These are phyloP conservation scores for Coniochaeta prunicola DNA, from an alignment of 2,329 filamentous ascomycete species.

Conservation along the genomic window DNA sequence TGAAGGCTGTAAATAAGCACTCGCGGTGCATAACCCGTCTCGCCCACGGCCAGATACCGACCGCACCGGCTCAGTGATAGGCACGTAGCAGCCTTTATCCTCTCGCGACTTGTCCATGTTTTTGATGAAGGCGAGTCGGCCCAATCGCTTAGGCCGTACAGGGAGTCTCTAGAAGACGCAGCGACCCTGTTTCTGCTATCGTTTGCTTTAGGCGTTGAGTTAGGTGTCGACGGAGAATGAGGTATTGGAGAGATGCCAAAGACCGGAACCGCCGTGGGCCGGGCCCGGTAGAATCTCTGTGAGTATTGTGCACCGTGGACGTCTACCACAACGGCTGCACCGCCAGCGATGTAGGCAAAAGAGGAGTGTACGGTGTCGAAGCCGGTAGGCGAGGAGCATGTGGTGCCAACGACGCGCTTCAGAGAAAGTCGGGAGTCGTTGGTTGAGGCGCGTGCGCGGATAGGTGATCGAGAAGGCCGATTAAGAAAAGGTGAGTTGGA, in stretches of 20 bases:
- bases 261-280: conserved; percentile 66
- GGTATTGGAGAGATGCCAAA: conserved; percentile 48
- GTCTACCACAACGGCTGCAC: conserved; percentile 83
- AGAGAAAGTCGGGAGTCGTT: conserved; percentile 63
- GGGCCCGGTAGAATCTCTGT: conserved; percentile 87
- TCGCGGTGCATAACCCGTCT: conserved; percentile 89
- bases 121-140: conserved; percentile 59
- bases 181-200: conserved; percentile 54
- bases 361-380: conserved; percentile 74
- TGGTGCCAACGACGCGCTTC: conserved; percentile 84
- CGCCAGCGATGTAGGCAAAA: conserved; percentile 90
- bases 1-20: conserved; percentile 84
- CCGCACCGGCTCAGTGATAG: conserved; percentile 83
- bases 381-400: conserved; percentile 73
- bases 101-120: conserved; percentile 82
- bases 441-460: conserved; percentile 37
- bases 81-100: conserved; percentile 90
- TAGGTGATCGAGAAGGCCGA: conserved; percentile 56
- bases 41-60: conserved; percentile 81
- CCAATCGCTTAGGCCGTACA: conserved; percentile 39
- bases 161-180: conserved; percentile 38
- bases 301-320: conserved; percentile 60
- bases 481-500: conserved; percentile 66
- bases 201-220: conserved; percentile 52
- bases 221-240: conserved; percentile 41